Conservation (phyloP, 345 rosid genomes). For the Bruguiera gymnorhiza region DNA sequence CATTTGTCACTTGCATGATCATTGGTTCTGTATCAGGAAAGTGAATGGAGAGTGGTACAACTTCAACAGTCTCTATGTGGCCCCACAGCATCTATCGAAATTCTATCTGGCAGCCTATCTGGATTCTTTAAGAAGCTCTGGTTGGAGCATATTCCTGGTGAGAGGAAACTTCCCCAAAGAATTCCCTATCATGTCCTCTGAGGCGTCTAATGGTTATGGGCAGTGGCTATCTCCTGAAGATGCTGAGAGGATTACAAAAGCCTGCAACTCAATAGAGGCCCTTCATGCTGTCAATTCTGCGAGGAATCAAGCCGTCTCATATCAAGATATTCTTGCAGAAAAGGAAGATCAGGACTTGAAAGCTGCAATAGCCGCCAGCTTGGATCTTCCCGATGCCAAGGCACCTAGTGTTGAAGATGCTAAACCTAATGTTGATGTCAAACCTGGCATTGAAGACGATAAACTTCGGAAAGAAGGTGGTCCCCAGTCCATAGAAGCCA, state of each 20-base stretch:
- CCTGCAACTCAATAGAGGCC: conserved; percentile 41
- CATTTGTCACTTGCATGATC: conserved; percentile 92
- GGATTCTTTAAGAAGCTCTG: conserved; percentile 75
- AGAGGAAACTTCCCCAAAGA: conserved; percentile 89
- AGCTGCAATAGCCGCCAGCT: conserved; percentile 91
- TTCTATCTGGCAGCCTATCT: conserved; percentile 85
- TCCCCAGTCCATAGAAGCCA: too few relatives aligned
- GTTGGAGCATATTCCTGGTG: conserved; percentile 92
- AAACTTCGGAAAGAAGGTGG: too few relatives aligned
- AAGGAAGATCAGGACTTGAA: conserved; percentile 78
- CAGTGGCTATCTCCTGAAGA: conserved; percentile 92
- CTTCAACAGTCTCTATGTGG: conserved; percentile 88
- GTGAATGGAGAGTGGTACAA: conserved; percentile 93
- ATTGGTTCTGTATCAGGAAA: conserved; percentile 91
- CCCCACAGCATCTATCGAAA: conserved; percentile 82
- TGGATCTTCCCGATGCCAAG: conserved; percentile 50
- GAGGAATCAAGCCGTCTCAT: conserved; percentile 36
- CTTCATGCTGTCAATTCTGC: conserved; percentile 32
- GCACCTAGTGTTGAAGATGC: conserved; percentile 24
- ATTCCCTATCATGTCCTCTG: conserved; percentile 67
- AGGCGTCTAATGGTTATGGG: conserved; percentile 72
- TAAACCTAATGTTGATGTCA: too few relatives aligned
- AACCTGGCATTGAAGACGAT: too few relatives aligned
- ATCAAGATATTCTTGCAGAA: conserved; percentile 42
- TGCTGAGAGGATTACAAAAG: conserved; percentile 72